A percentile compares a stretch with the other conserved stretches of the same genome.
Evolutionary conservation across 805 yeast genomes (phyloP).

Genomic region (Saccharomyces kudriavzevii): DNA sequence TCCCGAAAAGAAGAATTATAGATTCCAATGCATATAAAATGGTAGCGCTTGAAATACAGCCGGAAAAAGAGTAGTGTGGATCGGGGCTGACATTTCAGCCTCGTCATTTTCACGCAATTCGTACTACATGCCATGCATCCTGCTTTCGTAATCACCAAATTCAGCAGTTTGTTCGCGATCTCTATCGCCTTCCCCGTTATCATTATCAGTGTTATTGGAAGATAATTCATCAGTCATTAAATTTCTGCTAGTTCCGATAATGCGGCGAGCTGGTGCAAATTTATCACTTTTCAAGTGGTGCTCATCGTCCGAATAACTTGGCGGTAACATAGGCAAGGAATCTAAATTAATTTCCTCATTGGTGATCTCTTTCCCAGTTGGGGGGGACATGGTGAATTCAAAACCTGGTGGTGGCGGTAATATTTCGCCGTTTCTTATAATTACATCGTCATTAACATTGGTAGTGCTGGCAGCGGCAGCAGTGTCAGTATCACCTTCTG

Average conservation of each 20-base stretch:
- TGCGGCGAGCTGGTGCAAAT: not conserved
- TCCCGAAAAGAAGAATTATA: not conserved
- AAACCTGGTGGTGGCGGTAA: conserved; percentile 34
- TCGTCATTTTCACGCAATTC: not conserved
- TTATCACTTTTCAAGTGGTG: not conserved
- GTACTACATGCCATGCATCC: not conserved
- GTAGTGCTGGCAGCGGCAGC: not conserved
- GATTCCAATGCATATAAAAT: not conserved
- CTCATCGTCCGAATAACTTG: conserved; percentile 28
- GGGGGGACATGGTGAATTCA: conserved; percentile 27
- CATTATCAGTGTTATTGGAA: not conserved
- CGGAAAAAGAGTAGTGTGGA: not conserved
- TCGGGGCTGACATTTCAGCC: not conserved
- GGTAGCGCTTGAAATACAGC: not conserved
- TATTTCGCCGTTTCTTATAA: conserved; percentile 19
- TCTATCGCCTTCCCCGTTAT: not conserved
- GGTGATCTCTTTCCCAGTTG: not conserved
- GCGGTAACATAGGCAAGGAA: conserved; percentile 33
- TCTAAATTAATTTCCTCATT: conserved; percentile 30
- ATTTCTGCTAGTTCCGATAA: not conserved
- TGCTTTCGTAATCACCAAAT: not conserved
- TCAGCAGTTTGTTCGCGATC: not conserved
- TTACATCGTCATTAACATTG: not conserved
- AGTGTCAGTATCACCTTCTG: conserved; percentile 15
- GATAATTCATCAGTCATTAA: not conserved